phyloP scores from a whole-genome alignment of 257 asterid species.

The Nicotiana tabacum region DNA sequence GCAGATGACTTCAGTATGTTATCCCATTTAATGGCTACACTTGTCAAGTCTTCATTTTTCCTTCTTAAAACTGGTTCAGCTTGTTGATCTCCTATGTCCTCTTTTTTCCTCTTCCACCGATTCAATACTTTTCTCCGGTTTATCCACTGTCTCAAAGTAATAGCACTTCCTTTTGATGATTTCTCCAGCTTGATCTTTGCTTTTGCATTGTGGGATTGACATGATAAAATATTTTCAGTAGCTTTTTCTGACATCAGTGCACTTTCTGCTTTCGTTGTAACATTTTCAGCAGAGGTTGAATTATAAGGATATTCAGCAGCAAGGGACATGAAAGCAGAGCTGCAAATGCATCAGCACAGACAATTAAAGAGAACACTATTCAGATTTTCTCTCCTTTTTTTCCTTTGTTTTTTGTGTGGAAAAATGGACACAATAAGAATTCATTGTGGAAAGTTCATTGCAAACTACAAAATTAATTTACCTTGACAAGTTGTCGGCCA shows the following conservation, averaged over 20 bases:
- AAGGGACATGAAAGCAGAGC: constrained; percentile 73
- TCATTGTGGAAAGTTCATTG: neutral
- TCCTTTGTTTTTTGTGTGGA: neutral
- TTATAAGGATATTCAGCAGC: constrained; percentile 46
- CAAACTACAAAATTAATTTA: neutral
- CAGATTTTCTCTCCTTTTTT: neutral
- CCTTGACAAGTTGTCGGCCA: constrained; percentile 76
- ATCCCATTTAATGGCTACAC: constrained; percentile 15
- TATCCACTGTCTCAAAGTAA: neutral
- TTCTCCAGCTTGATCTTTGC: neutral
- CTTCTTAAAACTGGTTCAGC: neutral
- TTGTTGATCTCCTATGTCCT: neutral
- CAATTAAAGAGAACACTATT: neutral
- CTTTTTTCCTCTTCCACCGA: neutral
- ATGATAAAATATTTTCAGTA: neutral
- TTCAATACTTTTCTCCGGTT: neutral
- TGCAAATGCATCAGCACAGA: constrained; percentile 26
- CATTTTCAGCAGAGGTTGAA: neutral
- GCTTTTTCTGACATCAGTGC: neutral
- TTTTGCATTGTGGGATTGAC: neutral
- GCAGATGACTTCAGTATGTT: constrained; percentile 12
- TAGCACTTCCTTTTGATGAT: constrained; percentile 1
- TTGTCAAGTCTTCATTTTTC: constrained; percentile 11
- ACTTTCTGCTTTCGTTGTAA: neutral
- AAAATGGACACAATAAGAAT: neutral